Percentiles rank a stretch among this genome's conserved stretches.
These are phyloP conservation scores for Gossypium laxum DNA, from an alignment of 441 rosid species.

Conservation along the genomic window DNA sequence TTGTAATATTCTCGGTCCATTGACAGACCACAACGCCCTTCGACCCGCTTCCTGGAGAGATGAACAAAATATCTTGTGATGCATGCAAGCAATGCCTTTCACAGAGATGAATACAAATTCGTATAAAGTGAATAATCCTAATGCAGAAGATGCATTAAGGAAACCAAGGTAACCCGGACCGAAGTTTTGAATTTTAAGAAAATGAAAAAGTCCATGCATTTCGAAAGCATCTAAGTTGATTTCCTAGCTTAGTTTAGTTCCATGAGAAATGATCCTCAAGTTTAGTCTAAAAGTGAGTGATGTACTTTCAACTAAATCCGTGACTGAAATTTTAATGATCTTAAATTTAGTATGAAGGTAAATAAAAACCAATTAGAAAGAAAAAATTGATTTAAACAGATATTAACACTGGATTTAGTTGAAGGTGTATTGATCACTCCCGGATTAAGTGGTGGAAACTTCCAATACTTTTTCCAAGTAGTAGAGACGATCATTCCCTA, in stretches of 20 bases:
- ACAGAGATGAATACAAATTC: not conserved
- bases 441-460: not conserved
- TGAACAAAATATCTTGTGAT: not conserved
- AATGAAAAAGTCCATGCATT: not conserved
- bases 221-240: not conserved
- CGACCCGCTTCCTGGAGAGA: constrained; percentile 62
- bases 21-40: constrained; percentile 82
- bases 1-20: constrained; percentile 73
- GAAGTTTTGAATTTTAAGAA: not conserved
- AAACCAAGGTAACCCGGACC: not conserved
- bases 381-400: no score
- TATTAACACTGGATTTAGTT: not conserved
- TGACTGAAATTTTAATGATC: not conserved
- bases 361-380: not conserved
- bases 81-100: not conserved
- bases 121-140: not conserved
- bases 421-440: not conserved
- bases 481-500: not conserved
- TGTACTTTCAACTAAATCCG: not conserved
- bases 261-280: not conserved
- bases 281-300: not conserved
- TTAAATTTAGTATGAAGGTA: not conserved
- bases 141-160: not conserved
- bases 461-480: not conserved
- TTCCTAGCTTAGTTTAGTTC: not conserved